Percentiles rank a stretch among this genome's conserved stretches.
Evolutionary conservation across 192 early-diverging fungal genomes (phyloP).

Genomic region (Oehlia diaphana): DNA sequence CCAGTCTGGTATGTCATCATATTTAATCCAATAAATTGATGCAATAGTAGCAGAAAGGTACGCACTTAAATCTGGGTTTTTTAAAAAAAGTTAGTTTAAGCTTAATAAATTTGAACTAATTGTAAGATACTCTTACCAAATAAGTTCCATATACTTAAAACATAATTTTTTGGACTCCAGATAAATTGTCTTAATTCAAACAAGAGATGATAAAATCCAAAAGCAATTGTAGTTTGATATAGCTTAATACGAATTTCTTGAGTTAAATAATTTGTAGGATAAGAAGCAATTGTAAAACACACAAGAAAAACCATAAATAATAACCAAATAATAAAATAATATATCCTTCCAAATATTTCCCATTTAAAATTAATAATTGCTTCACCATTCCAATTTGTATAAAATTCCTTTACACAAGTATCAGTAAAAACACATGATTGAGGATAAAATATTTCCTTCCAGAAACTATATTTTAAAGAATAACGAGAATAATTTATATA

Average conservation of each 20-base stretch:
- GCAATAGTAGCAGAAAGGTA: background rate
- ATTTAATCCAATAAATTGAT: slow-evolving; percentile 4
- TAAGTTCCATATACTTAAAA: background rate
- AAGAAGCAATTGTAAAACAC: slow-evolving; percentile 4
- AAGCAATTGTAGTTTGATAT: background rate
- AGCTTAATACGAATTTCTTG: background rate
- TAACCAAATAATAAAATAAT: slow-evolving; percentile 1
- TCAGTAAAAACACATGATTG: background rate
- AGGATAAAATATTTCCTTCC: slow-evolving; percentile 2
- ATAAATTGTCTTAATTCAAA: slow-evolving; percentile 12
- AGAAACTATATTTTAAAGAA: background rate
- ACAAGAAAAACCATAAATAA: background rate
- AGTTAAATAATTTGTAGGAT: background rate
- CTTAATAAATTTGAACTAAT: too few species aligned
- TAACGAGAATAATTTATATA: background rate
- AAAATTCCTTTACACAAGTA: background rate
- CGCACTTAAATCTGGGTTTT: background rate
- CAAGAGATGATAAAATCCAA: background rate
- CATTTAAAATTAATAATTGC: slow-evolving; percentile 18
- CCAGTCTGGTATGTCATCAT: background rate
- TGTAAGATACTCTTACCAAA: background rate
- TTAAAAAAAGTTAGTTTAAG: background rate
- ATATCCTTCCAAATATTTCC: background rate
- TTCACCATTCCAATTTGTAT: slow-evolving; percentile 11
- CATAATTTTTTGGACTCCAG: background rate